These are phyloP conservation scores for Annulohypoxylon truncatum DNA, from an alignment of 2,329 filamentous ascomycete species.

Conservation along the genomic window DNA sequence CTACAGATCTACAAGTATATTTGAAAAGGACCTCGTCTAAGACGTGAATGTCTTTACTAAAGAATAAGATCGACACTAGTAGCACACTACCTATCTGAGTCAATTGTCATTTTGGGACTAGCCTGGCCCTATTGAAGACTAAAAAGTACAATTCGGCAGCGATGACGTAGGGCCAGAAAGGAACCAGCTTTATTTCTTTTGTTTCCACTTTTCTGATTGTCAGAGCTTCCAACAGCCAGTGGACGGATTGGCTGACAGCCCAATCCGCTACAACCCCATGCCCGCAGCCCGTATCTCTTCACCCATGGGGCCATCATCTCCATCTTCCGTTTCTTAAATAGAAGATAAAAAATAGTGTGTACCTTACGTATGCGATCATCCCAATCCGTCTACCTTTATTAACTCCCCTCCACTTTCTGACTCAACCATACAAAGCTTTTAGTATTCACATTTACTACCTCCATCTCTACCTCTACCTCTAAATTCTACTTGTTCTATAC, in stretches of 20 bases:
- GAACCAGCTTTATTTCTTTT: slow-evolving; percentile 27
- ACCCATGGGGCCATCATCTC: slow-evolving; percentile 18
- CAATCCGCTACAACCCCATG: slow-evolving; percentile 14
- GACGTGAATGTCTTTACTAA: slow-evolving; percentile 1
- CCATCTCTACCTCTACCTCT: neutral
- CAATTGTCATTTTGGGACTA: slow-evolving; percentile 20
- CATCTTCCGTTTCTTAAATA: slow-evolving; percentile 29
- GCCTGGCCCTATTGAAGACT: slow-evolving; percentile 3
- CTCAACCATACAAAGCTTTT: slow-evolving; percentile 8
- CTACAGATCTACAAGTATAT: neutral
- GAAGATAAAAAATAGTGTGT: slow-evolving; percentile 9
- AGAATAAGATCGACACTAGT: slow-evolving; percentile 23
- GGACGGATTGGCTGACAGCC: too few species aligned
- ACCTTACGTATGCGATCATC: slow-evolving; percentile 39
- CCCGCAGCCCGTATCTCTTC: neutral
- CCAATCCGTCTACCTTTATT: slow-evolving; percentile 33
- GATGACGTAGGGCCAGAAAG: slow-evolving; percentile 43
- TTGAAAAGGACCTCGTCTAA: slow-evolving; percentile 12
- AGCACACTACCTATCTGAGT: slow-evolving; percentile 7
- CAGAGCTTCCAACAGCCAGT: slow-evolving; percentile 15
- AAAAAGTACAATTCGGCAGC: slow-evolving; percentile 24
- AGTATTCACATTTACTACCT: slow-evolving; percentile 24
- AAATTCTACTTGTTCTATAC: neutral
- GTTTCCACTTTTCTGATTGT: slow-evolving; percentile 29
- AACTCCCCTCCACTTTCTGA: slow-evolving; percentile 12